Conservation (phyloP, 225 moss, liverwort and hornwort species). For the Sphagnum tenellum region DNA sequence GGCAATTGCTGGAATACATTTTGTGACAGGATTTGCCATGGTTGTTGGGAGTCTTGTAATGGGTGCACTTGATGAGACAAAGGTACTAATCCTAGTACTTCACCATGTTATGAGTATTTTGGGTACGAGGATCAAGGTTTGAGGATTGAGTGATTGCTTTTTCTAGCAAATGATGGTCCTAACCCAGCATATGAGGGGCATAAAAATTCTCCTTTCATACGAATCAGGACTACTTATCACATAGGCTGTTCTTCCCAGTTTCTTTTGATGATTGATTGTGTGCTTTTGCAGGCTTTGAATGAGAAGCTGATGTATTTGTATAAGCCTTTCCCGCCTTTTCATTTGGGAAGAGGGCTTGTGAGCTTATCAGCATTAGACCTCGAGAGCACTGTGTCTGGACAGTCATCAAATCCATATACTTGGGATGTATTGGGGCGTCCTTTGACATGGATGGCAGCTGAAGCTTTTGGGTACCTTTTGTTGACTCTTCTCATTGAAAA, state of each 20-base stretch:
- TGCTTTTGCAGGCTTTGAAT: conserved; percentile 61
- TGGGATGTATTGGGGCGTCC: conserved; percentile 82
- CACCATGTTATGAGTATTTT: background rate
- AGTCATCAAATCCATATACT: conserved; percentile 37
- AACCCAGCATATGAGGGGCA: no score
- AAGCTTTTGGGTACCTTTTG: conserved; percentile 70
- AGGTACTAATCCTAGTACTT: conserved; percentile 19
- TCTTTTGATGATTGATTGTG: background rate
- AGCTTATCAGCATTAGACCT: conserved; percentile 78
- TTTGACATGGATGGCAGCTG: conserved; percentile 61
- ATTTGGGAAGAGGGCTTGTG: conserved; percentile 76
- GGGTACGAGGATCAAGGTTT: no score
- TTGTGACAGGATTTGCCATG: conserved; percentile 87
- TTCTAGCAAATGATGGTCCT: no score
- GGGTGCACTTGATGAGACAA: conserved; percentile 82
- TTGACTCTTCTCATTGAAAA: conserved; percentile 78
- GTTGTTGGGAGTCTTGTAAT: conserved; percentile 92
- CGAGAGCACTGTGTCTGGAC: conserved; percentile 43
- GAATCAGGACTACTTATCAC: no score
- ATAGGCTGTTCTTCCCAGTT: background rate
- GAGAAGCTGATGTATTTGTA: conserved; percentile 63
- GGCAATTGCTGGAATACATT: conserved; percentile 95
- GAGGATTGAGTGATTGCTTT: no score
- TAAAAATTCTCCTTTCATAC: no score
- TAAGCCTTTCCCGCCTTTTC: conserved; percentile 80